These are phyloP conservation scores for Penicillium expansum DNA, from an alignment of 2,329 filamentous ascomycete genomes.

Conservation along the genomic window DNA sequence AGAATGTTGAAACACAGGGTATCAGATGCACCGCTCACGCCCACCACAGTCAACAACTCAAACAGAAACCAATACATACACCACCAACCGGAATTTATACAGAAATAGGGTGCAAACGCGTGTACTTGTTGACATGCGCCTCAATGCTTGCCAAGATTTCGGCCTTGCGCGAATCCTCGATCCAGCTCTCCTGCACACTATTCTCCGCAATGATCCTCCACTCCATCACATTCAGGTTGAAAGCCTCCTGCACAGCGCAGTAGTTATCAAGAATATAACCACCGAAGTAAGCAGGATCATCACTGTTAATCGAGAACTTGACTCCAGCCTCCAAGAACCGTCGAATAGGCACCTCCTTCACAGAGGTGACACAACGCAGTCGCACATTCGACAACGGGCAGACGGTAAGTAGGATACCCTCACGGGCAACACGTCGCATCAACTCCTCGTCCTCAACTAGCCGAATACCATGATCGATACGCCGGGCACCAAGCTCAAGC, in stretches of 20 bases:
- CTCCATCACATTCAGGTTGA: slow-evolving; percentile 60
- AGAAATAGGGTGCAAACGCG: slow-evolving; percentile 10
- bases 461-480: slow-evolving; percentile 74
- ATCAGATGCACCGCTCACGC: slow-evolving; percentile 13
- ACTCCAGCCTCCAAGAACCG: slow-evolving; percentile 63
- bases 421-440: slow-evolving; percentile 56
- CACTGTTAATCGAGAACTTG: slow-evolving; percentile 69
- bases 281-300: slow-evolving; percentile 74
- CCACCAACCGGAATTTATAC: neutral
- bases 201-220: slow-evolving; percentile 64
- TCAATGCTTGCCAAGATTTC: slow-evolving; percentile 49
- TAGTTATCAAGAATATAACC: slow-evolving; percentile 74
- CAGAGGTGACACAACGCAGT: slow-evolving; percentile 53
- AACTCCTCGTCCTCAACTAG: slow-evolving; percentile 60
- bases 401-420: slow-evolving; percentile 63
- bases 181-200: slow-evolving; percentile 69
- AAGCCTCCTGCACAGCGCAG: slow-evolving; percentile 71
- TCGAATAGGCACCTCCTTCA: slow-evolving; percentile 60
- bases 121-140: slow-evolving; percentile 29
- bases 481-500: slow-evolving; percentile 61
- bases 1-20: slow-evolving; percentile 24
- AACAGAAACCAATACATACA: neutral
- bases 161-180: slow-evolving; percentile 59
- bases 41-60: neutral
- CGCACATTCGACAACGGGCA: slow-evolving; percentile 73